Evolutionary conservation across 768 basidiomycete genomes (phyloP).

Genomic region (Zangia roseola): DNA sequence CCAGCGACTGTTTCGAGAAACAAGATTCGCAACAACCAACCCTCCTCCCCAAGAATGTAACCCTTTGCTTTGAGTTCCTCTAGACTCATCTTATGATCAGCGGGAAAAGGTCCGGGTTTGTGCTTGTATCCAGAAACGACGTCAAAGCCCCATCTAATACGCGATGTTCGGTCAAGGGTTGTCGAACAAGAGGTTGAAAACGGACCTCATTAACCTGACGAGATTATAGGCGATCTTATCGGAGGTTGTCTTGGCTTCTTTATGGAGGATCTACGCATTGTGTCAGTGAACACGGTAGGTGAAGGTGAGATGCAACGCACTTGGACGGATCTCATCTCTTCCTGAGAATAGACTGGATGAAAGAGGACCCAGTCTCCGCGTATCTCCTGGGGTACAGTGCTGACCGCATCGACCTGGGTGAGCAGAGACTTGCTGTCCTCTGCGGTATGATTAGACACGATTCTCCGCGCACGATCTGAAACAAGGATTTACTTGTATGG

Average conservation of each 20-base stretch:
- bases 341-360: slow-evolving; percentile 84
- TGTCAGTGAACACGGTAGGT: slow-evolving; percentile 1
- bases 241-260: slow-evolving; percentile 56
- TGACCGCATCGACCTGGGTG: slow-evolving; percentile 41
- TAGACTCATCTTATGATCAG: slow-evolving; percentile 60
- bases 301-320: slow-evolving; percentile 34
- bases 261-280: slow-evolving; percentile 60
- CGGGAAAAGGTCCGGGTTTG: slow-evolving; percentile 48
- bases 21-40: slow-evolving; percentile 71
- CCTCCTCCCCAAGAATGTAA: slow-evolving; percentile 67
- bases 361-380: slow-evolving; percentile 89
- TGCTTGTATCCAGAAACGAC: slow-evolving; percentile 84
- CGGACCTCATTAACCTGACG: slow-evolving; percentile 54
- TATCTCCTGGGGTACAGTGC: slow-evolving; percentile 53
- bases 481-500: slow-evolving; percentile 28
- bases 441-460: slow-evolving; percentile 5
- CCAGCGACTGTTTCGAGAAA: slow-evolving; percentile 90
- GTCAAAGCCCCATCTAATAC: slow-evolving; percentile 68
- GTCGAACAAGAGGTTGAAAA: slow-evolving; percentile 3
- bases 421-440: slow-evolving; percentile 26
- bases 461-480: background rate
- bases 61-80: slow-evolving; percentile 74
- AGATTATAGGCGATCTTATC: slow-evolving; percentile 74
- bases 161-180: slow-evolving; percentile 1
- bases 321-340: slow-evolving; percentile 71